phyloP scores from a whole-genome alignment of 2,329 filamentous ascomycete species.

The Onygenales sp. region DNA sequence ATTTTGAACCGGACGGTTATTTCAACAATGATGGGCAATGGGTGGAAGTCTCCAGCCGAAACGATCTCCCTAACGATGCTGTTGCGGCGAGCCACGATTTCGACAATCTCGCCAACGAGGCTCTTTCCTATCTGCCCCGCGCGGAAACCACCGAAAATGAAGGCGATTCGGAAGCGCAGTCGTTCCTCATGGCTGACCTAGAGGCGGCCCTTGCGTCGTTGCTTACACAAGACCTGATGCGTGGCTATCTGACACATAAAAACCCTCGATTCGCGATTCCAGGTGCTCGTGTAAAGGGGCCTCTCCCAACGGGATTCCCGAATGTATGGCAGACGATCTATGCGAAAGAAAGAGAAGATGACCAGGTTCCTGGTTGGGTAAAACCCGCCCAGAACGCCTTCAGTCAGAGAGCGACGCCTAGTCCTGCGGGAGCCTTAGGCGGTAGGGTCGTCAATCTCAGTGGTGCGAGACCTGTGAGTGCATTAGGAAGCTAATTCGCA shows the following conservation, averaged over 20 bases:
- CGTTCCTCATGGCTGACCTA: conserved; percentile 51
- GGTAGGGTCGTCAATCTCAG: conserved; percentile 50
- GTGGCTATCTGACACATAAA: conserved; percentile 73
- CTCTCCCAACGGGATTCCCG: conserved; percentile 53
- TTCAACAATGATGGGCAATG: conserved; percentile 24
- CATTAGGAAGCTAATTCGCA: conserved; percentile 6
- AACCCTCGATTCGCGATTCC: conserved; percentile 72
- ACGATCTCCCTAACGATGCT: conserved; percentile 5
- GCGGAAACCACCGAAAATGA: conserved; percentile 7
- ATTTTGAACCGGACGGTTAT: conserved; percentile 22
- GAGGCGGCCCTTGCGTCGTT: conserved; percentile 69
- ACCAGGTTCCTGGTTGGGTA: conserved; percentile 69
- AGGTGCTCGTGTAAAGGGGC: conserved; percentile 46
- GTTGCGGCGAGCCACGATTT: neutral
- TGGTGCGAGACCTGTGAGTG: conserved; percentile 44
- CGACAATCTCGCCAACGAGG: neutral
- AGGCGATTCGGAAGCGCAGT: conserved; percentile 16
- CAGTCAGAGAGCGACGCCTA: conserved; percentile 17
- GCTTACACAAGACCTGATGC: conserved; percentile 69
- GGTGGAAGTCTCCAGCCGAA: conserved; percentile 4
- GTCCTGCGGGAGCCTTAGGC: conserved; percentile 24
- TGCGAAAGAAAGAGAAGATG: conserved; percentile 49
- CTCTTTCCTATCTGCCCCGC: neutral
- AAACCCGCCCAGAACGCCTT: conserved; percentile 26
- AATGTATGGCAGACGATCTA: conserved; percentile 59